Evolutionary conservation across 2,329 filamentous ascomycete species (phyloP), one percentile per base, ranked within the genome.

Genomic region (Alternaria longipes): DNA sequence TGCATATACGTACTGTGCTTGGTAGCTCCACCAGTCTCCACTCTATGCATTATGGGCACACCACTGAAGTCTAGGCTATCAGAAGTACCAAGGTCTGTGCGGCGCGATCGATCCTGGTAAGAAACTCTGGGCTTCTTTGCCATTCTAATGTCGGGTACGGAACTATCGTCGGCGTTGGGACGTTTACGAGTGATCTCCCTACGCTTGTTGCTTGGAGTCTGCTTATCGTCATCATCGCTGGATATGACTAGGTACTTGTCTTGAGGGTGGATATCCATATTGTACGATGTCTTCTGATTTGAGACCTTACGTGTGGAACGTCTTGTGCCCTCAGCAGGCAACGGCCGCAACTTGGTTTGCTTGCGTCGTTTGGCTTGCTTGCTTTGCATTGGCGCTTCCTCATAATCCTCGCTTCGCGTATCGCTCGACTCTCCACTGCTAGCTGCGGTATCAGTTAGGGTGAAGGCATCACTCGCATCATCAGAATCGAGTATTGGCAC

Each of bases 221-320:
- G 2, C 20, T 44, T 44, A 12, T 57, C 53, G 3, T 59, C 59
- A 11, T 58, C 45, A n/a, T 56, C 56, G 24, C 58, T 66, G 3
- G 55, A 45, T 3, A 67, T 30, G 20, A 59, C 54, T 2, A 71
- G 59, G 36, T 66, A 64, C 4, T 55, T 56, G 51, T 77, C 75
- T 54, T 76, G 74, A 14, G 74, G 74, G 51, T 78, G 74, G 5
- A 71, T 56, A 2, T 62, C 62, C 55, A 66, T 69, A 28, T 74
- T 64, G 59, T 78, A 77, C 2, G 66, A 63, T 16, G 67, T 53
- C 18, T 68, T 65, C 5, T 32, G 52, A 8, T 65, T 66, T 4
- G 62, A 50, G 5, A 56, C 54, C 22, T 64, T 69, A 6, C 75
- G 74, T 40, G 67, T 62, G 4, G 74, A 75, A 20, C 70, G 71